Conservation (phyloP, 305 asterid genomes). For the Solanum hybrid region DNA sequence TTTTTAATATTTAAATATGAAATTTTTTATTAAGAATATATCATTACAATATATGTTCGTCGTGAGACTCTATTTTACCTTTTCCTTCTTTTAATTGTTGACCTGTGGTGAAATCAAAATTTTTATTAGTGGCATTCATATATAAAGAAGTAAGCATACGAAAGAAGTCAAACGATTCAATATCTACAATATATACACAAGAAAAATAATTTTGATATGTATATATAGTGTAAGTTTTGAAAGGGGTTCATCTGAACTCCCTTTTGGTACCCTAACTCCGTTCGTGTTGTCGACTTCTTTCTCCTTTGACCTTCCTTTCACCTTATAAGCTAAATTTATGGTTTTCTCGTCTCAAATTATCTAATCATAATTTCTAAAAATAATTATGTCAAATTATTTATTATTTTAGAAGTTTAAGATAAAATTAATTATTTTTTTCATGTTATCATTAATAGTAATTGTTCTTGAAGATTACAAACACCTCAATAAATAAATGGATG, state of each 20-base stretch:
- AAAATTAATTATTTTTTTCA: too few species aligned
- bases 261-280: too few species aligned
- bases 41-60: neutral
- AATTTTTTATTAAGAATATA: neutral
- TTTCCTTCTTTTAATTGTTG: neutral
- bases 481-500: neutral
- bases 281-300: neutral
- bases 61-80: neutral
- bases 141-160: neutral
- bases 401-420: neutral
- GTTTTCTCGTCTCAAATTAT: neutral
- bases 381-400: neutral
- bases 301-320: neutral
- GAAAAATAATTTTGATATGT: neutral
- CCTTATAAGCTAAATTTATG: neutral
- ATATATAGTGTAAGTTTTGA: too few species aligned
- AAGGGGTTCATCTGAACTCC: neutral
- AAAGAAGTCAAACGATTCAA: neutral
- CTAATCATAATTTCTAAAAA: neutral
- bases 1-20: neutral
- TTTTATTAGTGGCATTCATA: neutral
- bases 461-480: neutral
- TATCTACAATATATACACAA: neutral
- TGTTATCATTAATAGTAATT: neutral
- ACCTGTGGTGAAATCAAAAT: accelerated